A percentile compares a stretch with the other conserved stretches of the same genome.
Evolutionary conservation across 805 yeast genomes (phyloP).

Genomic region (Brettanomyces naardenensis): DNA sequence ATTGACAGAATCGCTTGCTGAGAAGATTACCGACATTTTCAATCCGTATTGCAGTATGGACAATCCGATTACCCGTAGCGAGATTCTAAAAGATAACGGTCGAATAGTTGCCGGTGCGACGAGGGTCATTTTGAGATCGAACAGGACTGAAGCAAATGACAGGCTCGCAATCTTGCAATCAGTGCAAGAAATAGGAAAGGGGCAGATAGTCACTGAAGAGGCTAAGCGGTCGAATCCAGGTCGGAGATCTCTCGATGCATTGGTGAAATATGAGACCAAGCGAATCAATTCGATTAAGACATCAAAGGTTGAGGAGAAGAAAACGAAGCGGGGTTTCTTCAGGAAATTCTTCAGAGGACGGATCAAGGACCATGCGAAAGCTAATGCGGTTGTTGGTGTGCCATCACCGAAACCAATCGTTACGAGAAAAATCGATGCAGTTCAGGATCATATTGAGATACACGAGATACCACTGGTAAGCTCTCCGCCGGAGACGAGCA

Average conservation of each 20-base stretch:
- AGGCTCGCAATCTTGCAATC: background rate
- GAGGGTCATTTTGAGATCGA: background rate
- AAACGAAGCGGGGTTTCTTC: background rate
- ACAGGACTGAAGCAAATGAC: background rate
- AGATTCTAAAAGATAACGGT: background rate
- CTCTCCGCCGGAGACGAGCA: background rate
- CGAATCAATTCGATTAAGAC: background rate
- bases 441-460: too few species aligned
- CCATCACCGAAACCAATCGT: background rate
- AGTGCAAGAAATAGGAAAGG: background rate
- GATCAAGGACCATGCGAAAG: background rate
- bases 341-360: background rate
- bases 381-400: background rate
- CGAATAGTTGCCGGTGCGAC: background rate
- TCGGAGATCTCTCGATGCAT: background rate
- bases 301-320: background rate
- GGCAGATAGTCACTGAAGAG: background rate
- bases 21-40: conserved; percentile 30
- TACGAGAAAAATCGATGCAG: background rate
- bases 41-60: conserved; percentile 27
- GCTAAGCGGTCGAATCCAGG: background rate
- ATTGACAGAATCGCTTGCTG: conserved; percentile 29
- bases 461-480: too few species aligned
- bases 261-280: background rate
- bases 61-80: conserved; percentile 22